These are phyloP conservation scores for Talaromyces atroroseus DNA, from an alignment of 2,329 filamentous ascomycete species.

Conservation along the genomic window DNA sequence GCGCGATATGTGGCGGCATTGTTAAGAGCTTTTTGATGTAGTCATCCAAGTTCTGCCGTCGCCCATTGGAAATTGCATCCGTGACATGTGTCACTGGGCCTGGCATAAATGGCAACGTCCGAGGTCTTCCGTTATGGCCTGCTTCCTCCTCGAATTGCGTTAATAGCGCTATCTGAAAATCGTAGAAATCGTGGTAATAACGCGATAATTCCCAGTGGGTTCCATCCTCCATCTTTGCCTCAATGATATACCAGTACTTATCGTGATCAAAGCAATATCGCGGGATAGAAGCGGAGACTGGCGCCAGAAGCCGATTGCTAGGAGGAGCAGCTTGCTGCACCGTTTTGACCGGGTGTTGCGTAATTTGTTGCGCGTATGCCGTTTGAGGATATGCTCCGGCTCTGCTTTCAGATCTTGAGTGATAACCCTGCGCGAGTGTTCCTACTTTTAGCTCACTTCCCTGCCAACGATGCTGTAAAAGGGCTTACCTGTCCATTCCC, in stretches of 20 bases:
- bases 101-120: constrained; percentile 93
- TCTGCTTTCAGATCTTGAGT: constrained; percentile 38
- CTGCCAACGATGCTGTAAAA: constrained; percentile 15
- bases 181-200: constrained; percentile 98
- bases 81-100: constrained; percentile 96
- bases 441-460: neutral
- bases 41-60: constrained; percentile 85
- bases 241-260: constrained; percentile 98
- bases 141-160: constrained; percentile 89
- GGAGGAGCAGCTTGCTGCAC: constrained; percentile 43
- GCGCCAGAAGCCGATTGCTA: constrained; percentile 59
- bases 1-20: constrained; percentile 77
- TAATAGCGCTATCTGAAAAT: constrained; percentile 92
- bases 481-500: constrained; percentile 49
- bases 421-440: constrained; percentile 26
- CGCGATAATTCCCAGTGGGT: constrained; percentile 87
- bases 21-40: constrained; percentile 89
- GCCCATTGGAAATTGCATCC: constrained; percentile 91
- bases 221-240: constrained; percentile 83
- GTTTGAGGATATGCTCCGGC: constrained; percentile 22
- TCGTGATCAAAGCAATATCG: constrained; percentile 94
- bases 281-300: constrained; percentile 77
- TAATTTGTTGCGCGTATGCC: constrained; percentile 30
- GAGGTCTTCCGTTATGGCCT: constrained; percentile 74
- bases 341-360: constrained; percentile 36